phyloP scores from a whole-genome alignment of 2,329 filamentous ascomycete genomes.

The Aurifilum marmelostoma region DNA sequence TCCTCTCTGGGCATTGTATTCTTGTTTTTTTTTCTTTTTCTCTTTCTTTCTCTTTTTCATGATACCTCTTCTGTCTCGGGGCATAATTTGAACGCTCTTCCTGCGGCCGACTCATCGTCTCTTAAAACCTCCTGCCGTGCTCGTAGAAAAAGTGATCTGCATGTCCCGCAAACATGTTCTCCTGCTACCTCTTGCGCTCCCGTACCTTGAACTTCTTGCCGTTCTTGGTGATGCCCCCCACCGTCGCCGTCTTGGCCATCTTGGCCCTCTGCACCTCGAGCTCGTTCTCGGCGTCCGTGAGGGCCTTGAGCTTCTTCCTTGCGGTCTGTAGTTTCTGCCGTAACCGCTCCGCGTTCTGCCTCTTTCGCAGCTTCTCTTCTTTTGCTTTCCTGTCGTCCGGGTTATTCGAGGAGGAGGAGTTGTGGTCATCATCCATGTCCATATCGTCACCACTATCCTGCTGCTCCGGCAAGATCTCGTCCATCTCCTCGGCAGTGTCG shows the following conservation, averaged over 20 bases:
- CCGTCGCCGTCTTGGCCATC: slow-evolving; percentile 68
- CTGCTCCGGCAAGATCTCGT: slow-evolving; percentile 34
- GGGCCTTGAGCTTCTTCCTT: slow-evolving; percentile 56
- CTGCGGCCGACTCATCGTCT: slow-evolving; percentile 14
- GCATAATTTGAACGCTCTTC: neutral
- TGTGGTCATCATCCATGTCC: slow-evolving; percentile 40
- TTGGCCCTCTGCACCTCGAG: slow-evolving; percentile 63
- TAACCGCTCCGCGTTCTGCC: slow-evolving; percentile 50
- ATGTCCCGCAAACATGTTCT: neutral
- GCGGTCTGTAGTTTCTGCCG: slow-evolving; percentile 53
- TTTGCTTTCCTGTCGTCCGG: slow-evolving; percentile 32
- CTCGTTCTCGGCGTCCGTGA: slow-evolving; percentile 59
- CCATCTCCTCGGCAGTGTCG: slow-evolving; percentile 42
- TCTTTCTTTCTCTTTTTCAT: slow-evolving; percentile 15
- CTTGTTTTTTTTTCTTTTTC: neutral
- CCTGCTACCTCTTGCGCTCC: slow-evolving; percentile 63
- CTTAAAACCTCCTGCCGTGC: neutral
- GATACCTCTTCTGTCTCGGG: slow-evolving; percentile 27
- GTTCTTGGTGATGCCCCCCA: slow-evolving; percentile 60
- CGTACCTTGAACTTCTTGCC: slow-evolving; percentile 67
- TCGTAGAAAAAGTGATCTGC: slow-evolving; percentile 6
- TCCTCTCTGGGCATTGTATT: slow-evolving; percentile 7
- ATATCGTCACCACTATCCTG: slow-evolving; percentile 34
- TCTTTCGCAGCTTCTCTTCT: slow-evolving; percentile 41
- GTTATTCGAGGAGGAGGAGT: slow-evolving; percentile 14